phyloP scores from a whole-genome alignment of 2,329 filamentous ascomycete genomes.

The Tolypocladium tundrense region DNA sequence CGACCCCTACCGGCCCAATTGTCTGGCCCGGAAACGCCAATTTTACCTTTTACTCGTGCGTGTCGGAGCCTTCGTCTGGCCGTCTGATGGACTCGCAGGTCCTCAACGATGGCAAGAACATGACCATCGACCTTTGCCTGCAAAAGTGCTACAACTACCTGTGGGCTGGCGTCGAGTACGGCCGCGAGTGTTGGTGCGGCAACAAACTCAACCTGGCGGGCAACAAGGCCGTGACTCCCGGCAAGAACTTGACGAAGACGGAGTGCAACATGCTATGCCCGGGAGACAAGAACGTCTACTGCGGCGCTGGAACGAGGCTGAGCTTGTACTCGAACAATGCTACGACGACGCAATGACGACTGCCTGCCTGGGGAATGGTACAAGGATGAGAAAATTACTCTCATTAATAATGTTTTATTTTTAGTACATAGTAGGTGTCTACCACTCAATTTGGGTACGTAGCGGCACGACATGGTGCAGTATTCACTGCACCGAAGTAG shows the following conservation, averaged over 20 bases:
- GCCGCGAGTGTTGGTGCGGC: constrained; percentile 27
- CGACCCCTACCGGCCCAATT: constrained; percentile 14
- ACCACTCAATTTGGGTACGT: not conserved
- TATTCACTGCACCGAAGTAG: not conserved
- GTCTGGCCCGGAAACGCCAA: constrained; percentile 23
- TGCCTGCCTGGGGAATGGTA: not conserved
- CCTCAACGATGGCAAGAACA: constrained; percentile 17
- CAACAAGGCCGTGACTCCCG: constrained; percentile 9
- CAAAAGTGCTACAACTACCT: constrained; percentile 21
- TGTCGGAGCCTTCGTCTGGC: constrained; percentile 20
- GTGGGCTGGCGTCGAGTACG: constrained; percentile 27
- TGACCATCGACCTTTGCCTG: constrained; percentile 23
- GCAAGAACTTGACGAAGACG: constrained; percentile 17
- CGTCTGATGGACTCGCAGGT: constrained; percentile 19
- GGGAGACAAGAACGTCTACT: constrained; percentile 19
- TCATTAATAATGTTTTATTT: not conserved
- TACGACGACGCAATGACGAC: not conserved
- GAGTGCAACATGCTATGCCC: constrained; percentile 24
- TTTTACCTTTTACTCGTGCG: constrained; percentile 26
- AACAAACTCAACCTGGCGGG: constrained; percentile 18
- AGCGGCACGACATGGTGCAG: not conserved
- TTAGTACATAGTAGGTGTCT: not conserved
- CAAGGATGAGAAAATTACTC: not conserved
- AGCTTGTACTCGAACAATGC: constrained; percentile 17
- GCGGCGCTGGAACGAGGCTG: constrained; percentile 19